A percentile compares a stretch with the other conserved stretches of the same genome.
These are phyloP conservation scores for Globisporangium heterothallicum DNA, from an alignment of 352 stramenopile species.

Conservation along the genomic window DNA sequence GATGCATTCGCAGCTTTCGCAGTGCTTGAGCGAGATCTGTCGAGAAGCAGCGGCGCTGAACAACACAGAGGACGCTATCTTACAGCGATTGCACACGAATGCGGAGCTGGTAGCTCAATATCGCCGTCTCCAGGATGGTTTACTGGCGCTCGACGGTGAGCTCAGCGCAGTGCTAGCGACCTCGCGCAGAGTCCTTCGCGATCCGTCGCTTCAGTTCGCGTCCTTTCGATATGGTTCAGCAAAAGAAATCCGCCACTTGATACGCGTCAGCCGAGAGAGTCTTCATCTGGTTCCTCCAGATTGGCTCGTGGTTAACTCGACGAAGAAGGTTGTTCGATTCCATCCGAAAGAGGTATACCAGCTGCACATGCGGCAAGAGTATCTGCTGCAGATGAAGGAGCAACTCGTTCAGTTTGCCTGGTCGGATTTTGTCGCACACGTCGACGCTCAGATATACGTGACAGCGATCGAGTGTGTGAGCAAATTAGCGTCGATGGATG, in stretches of 20 bases:
- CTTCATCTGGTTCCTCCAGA: slow-evolving; percentile 19
- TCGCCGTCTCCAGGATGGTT: slow-evolving; percentile 14
- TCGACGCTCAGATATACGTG: slow-evolving; percentile 36
- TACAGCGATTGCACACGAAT: slow-evolving; percentile 14
- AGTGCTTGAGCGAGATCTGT: slow-evolving; percentile 19
- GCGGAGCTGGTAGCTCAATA: slow-evolving; percentile 13
- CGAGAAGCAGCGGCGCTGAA: slow-evolving; percentile 16
- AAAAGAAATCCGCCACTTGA: slow-evolving; percentile 21
- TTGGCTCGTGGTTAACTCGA: slow-evolving; percentile 48
- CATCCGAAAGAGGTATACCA: slow-evolving; percentile 31
- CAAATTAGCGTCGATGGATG: slow-evolving; percentile 52
- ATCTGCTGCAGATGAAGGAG: slow-evolving; percentile 24
- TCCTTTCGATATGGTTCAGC: slow-evolving; percentile 22
- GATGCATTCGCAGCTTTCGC: slow-evolving; percentile 5
- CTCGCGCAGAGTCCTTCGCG: slow-evolving; percentile 15
- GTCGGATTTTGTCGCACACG: slow-evolving; percentile 27
- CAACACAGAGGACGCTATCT: slow-evolving; percentile 19
- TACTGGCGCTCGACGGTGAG: slow-evolving; percentile 15
- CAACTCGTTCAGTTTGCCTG: slow-evolving; percentile 33
- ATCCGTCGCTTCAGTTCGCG: slow-evolving; percentile 18
- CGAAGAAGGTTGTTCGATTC: slow-evolving; percentile 33
- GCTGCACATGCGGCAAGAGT: slow-evolving; percentile 28
- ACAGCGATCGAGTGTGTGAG: slow-evolving; percentile 33
- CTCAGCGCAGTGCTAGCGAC: slow-evolving; percentile 14
- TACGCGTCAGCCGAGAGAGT: slow-evolving; percentile 6